Evolutionary conservation across 2,329 filamentous ascomycete species (phyloP), one percentile per base, ranked within the genome.

Genomic region (Pestalotiopsis fici): DNA sequence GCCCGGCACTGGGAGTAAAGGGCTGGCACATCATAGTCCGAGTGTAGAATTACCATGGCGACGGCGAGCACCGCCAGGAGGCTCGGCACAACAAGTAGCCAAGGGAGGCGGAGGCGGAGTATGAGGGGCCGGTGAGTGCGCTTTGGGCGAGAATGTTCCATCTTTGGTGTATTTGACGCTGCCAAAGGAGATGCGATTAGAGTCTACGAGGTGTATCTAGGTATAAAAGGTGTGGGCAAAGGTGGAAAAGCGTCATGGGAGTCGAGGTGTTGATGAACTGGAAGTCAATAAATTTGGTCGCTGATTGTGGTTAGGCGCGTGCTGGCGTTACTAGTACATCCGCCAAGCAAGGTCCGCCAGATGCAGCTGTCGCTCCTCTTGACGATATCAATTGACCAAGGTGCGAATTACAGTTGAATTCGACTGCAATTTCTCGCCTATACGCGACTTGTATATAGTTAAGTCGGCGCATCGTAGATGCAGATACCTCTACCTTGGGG

Each of bases 1-100:
- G 85, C 78, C 73, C 86, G 82, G 76, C 85, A 87, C 71, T 87
- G 85, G 56, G 84, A 86, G 78, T 83, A 86, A 68, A 87, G 83
- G 69, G 86, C 78, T 21, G 83, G 81, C 66, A 82, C 78, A 78
- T 87, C 85, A 74, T 86, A 80, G 75, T 86, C 84, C 55, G 81
- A 80, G 74, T 84, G 80, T 35, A 78, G 66, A 70, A 85, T 82
- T 71, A 87, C 81, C 28, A 77, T 71, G 69, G 77, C 66, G 31
- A 76, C 76, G 3, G 84, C 85, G 54, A 78, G 73, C 67, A 82
- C 56, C 71, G 84, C 79, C 64, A 87, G 79, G 35, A 86, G 73
- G 60, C 85, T 77, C 11, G 86, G 82, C n/a, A 85, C 76, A 43
- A 88, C 81, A 68, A 88, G 76, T 9, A 87, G 76, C 74, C 85